A percentile compares a stretch with the other conserved stretches of the same genome.
Conservation (phyloP, 1,284 basidiomycete species). For the Tilletia walkeri region DNA sequence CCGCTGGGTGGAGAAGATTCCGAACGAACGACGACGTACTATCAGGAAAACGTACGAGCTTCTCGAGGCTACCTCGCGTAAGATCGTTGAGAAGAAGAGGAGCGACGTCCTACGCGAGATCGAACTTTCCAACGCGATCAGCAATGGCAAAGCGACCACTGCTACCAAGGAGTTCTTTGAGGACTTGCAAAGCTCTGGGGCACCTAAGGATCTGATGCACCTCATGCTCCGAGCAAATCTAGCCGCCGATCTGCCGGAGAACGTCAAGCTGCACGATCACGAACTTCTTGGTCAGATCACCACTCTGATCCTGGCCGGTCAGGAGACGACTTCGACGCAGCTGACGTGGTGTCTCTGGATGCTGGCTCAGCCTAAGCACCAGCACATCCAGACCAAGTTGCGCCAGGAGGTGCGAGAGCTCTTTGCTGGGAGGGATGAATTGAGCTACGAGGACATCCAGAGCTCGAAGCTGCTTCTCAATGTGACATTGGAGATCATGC, state of each 20-base stretch:
- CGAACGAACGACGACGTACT: not conserved
- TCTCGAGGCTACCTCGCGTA: not conserved
- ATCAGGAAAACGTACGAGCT: not conserved
- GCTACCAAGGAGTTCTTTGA: slow-evolving; percentile 16
- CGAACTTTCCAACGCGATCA: not conserved
- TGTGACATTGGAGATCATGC: slow-evolving; percentile 41
- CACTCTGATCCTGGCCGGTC: slow-evolving; percentile 76
- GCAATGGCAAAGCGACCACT: not conserved
- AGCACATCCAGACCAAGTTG: slow-evolving; percentile 61
- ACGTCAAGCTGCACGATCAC: slow-evolving; percentile 65
- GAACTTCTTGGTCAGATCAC: slow-evolving; percentile 75
- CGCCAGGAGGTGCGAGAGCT: slow-evolving; percentile 26
- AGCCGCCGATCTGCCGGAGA: slow-evolving; percentile 42
- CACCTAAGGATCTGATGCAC: slow-evolving; percentile 43
- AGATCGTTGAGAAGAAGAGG: slow-evolving; percentile 10
- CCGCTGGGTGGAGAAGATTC: slow-evolving; percentile 8
- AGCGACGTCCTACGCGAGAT: slow-evolving; percentile 6
- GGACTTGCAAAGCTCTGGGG: not conserved
- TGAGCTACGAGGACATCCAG: slow-evolving; percentile 30
- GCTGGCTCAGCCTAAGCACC: slow-evolving; percentile 63
- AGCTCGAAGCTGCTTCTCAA: slow-evolving; percentile 36
- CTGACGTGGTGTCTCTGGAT: slow-evolving; percentile 74
- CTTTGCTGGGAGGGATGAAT: slow-evolving; percentile 21
- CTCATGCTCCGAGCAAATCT: slow-evolving; percentile 50
- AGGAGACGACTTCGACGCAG: slow-evolving; percentile 75